phyloP scores from a whole-genome alignment of 2,329 filamentous ascomycete genomes.

The Monilinia aucupariae region DNA sequence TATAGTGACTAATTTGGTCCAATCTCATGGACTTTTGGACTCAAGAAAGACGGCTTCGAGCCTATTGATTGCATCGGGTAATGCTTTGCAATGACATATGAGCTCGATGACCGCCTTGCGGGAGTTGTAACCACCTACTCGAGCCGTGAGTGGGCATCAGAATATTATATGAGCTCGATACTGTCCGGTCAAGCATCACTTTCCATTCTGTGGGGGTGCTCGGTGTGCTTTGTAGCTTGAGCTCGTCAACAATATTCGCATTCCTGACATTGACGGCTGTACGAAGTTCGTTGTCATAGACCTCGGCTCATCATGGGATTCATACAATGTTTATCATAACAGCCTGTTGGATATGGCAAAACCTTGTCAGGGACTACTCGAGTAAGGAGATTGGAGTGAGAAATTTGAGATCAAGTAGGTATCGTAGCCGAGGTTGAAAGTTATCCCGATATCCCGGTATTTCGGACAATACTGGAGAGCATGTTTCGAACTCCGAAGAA shows the following conservation, averaged over 20 bases:
- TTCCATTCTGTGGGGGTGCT: not conserved
- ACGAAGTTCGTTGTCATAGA: not conserved
- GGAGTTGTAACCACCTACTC: not conserved
- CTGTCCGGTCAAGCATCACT: not conserved
- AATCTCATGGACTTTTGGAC: not conserved
- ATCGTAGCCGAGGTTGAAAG: not conserved
- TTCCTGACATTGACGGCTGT: not conserved
- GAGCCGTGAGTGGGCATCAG: not conserved
- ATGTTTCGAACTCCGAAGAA: not conserved
- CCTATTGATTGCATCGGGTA: not conserved
- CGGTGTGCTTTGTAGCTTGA: constrained; percentile 5
- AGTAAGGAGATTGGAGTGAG: not conserved
- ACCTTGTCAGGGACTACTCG: not conserved
- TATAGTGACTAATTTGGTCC: not conserved
- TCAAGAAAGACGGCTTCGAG: too few relatives aligned
- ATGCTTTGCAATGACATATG: not conserved
- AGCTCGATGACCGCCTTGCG: not conserved
- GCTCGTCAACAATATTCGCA: not conserved
- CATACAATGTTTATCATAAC: not conserved
- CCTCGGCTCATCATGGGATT: not conserved
- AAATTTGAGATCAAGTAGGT: not conserved
- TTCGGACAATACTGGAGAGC: not conserved
- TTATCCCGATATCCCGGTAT: not conserved
- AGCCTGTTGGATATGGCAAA: not conserved
- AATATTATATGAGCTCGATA: not conserved